A percentile compares a stretch with the other conserved stretches of the same genome.
Evolutionary conservation across 106 monocot genomes (phyloP).

Genomic region (Apostasia ramifera): DNA sequence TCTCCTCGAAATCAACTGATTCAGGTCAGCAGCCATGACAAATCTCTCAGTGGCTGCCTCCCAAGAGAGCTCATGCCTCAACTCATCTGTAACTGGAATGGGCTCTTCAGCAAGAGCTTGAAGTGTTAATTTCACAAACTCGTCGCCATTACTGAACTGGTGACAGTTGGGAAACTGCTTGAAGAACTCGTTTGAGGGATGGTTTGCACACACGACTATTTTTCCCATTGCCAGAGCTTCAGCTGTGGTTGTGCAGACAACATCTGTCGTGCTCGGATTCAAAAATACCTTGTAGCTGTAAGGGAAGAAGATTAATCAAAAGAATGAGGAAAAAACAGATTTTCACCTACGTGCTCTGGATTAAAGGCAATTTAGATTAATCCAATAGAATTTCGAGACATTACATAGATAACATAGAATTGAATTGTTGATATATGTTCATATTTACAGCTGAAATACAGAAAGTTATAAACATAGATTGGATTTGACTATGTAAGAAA

Average conservation of each 20-base stretch:
- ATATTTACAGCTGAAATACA: too few species aligned
- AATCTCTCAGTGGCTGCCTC: constrained; percentile 79
- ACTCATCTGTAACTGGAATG: constrained; percentile 34
- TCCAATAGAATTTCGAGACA: too few species aligned
- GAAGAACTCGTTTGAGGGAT: constrained; percentile 74
- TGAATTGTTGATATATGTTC: too few species aligned
- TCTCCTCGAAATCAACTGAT: neutral
- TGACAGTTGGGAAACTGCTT: constrained; percentile 64
- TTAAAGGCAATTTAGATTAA: too few species aligned
- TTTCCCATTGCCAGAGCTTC: constrained; percentile 78
- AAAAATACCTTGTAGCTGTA: constrained; percentile 73
- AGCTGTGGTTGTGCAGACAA: constrained; percentile 74
- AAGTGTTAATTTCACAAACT: constrained; percentile 44
- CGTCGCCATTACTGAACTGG: constrained; percentile 26
- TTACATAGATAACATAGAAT: too few species aligned
- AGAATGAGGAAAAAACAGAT: too few species aligned
- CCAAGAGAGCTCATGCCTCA: constrained; percentile 57
- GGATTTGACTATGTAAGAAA: too few species aligned
- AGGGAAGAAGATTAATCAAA: too few species aligned
- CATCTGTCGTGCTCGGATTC: constrained; percentile 82
- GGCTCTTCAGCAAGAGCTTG: constrained; percentile 55
- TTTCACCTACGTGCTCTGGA: too few species aligned
- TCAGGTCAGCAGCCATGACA: constrained; percentile 35
- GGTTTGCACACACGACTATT: constrained; percentile 58
- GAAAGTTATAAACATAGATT: too few species aligned